phyloP scores from a whole-genome alignment of 2,329 filamentous ascomycete species.

The Arthrobotrys entomopaga region DNA sequence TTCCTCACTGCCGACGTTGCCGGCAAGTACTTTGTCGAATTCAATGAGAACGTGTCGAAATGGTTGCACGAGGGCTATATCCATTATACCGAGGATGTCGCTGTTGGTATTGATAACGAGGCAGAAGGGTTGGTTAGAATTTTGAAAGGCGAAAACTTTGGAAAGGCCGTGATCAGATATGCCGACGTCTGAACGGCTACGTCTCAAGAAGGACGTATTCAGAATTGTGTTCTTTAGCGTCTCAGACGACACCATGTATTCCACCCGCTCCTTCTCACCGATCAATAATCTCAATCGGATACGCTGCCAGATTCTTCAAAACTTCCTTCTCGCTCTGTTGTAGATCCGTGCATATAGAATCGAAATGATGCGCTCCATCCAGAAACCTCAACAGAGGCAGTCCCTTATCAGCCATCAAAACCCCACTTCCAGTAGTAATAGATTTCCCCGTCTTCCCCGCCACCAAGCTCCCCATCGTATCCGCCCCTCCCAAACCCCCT shows the following conservation, averaged over 20 bases:
- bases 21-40: constrained; percentile 70
- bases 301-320: constrained; percentile 72
- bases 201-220: no score
- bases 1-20: constrained; percentile 74
- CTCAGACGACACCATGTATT: background rate
- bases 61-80: constrained; percentile 81
- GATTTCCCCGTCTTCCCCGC: constrained; percentile 57
- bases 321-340: constrained; percentile 76
- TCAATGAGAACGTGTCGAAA: constrained; percentile 78
- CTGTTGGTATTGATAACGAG: constrained; percentile 80
- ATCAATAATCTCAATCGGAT: constrained; percentile 62
- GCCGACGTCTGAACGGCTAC: constrained; percentile 13
- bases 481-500: constrained; percentile 19
- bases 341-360: constrained; percentile 82
- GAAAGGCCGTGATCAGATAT: constrained; percentile 80
- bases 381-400: constrained; percentile 72
- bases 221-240: background rate
- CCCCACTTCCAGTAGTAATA: constrained; percentile 59
- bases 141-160: constrained; percentile 82
- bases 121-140: constrained; percentile 78
- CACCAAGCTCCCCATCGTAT: constrained; percentile 56
- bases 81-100: constrained; percentile 75
- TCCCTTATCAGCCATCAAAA: constrained; percentile 61
- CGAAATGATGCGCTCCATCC: constrained; percentile 79
- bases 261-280: constrained; percentile 57